phyloP scores from a whole-genome alignment of 75 land plant genomes.

The Ceratopteris richardii region DNA sequence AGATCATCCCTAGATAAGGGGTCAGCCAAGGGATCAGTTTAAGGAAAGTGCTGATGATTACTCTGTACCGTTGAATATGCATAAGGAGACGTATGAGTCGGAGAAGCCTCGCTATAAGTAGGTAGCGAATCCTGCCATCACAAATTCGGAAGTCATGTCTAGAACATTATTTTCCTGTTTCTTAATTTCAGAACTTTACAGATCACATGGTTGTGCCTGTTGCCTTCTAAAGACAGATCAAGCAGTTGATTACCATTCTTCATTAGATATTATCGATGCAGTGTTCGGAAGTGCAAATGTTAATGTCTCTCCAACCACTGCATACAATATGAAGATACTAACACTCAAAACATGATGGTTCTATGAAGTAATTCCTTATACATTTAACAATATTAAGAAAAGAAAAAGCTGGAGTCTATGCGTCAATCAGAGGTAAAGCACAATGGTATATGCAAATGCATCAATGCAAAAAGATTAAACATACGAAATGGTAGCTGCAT shows the following conservation, averaged over 20 bases:
- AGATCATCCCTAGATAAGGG: conserved; percentile 76
- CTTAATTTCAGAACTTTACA: too few species aligned
- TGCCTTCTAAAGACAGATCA: too few species aligned
- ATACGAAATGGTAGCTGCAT: too few species aligned
- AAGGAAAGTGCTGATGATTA: conserved; percentile 70
- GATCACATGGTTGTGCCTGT: too few species aligned
- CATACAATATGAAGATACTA: too few species aligned
- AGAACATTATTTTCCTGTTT: background rate
- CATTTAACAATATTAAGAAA: too few species aligned
- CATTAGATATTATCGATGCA: conserved; percentile 44
- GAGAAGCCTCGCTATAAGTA: conserved; percentile 68
- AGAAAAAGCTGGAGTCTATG: too few species aligned
- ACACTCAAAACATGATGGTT: too few species aligned
- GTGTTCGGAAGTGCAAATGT: conserved; percentile 35
- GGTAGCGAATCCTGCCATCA: conserved; percentile 86
- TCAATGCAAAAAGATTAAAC: too few species aligned
- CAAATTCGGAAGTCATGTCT: background rate
- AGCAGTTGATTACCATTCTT: conserved; percentile 48
- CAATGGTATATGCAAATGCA: too few species aligned
- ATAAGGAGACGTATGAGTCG: conserved; percentile 66
- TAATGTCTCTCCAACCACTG: conserved; percentile 61
- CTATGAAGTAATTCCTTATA: too few species aligned
- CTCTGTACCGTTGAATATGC: conserved; percentile 59
- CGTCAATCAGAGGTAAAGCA: too few species aligned
- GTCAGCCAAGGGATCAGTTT: conserved; percentile 73